These are phyloP conservation scores for Marsdenia floribunda DNA, from an alignment of 257 asterid genomes.

Conservation along the genomic window DNA sequence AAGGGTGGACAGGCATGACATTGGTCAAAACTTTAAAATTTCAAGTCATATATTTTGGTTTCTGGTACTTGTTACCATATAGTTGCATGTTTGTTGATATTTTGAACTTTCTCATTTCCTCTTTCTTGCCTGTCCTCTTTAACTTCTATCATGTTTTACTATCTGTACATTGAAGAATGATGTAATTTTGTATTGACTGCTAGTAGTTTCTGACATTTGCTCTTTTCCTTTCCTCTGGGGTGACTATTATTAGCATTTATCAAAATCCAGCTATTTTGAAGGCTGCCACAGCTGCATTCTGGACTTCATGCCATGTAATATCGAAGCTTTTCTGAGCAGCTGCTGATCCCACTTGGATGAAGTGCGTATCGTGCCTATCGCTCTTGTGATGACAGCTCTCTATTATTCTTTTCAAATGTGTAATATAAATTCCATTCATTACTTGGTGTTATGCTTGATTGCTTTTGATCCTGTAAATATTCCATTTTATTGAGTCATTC, in stretches of 20 bases:
- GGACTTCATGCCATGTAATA: slow-evolving; percentile 84
- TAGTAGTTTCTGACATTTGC: slow-evolving; percentile 3
- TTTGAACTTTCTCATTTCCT: background rate
- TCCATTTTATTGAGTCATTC: background rate
- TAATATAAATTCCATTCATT: background rate
- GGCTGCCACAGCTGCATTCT: slow-evolving; percentile 88
- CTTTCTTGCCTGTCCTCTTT: background rate
- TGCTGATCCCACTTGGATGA: background rate
- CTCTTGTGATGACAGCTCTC: background rate
- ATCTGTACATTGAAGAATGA: background rate
- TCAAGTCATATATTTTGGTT: background rate
- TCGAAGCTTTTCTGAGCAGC: slow-evolving; percentile 76
- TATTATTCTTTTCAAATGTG: slow-evolving; percentile 8
- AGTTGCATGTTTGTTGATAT: background rate
- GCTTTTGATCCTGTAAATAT: slow-evolving; percentile 6
- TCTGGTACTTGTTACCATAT: background rate
- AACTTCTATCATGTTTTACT: background rate
- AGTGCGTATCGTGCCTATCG: no score
- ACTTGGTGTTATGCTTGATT: background rate
- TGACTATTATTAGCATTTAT: slow-evolving; percentile 53
- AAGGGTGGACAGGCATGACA: background rate
- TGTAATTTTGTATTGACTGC: slow-evolving; percentile 1
- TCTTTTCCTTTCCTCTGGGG: slow-evolving; percentile 7
- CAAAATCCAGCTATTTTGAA: slow-evolving; percentile 83
- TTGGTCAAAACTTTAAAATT: background rate